Base-by-base conservation (phyloP, 2,329 filamentous ascomycete species). In the Penicillium hesseltinei region DNA sequence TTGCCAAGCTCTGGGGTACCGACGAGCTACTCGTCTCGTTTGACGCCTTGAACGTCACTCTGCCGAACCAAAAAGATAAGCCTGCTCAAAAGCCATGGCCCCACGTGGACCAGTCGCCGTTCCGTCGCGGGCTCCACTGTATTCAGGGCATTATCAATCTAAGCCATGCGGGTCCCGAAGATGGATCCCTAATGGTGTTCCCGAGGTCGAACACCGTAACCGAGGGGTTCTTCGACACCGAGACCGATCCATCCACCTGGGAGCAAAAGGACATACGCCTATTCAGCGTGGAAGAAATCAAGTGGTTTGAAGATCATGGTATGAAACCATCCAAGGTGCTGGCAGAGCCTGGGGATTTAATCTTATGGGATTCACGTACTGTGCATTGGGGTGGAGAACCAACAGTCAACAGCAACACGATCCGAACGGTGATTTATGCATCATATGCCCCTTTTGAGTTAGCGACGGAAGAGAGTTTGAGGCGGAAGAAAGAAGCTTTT, bases 311-410 rank as follows among this genome's bases (percentile, higher is more conserved):
- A 23, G 51, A 48, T 5, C 58, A 56, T 15, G 72, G 69, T 9
- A 52, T 69, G 46, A 57, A 62, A n/a, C 66, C 67, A 3, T 25
- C 57, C 31, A 77, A 79, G 59, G 72, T 78, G 0, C 43, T 59
- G 21, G 76, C 76, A 15, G 75, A 76, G n/a, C 77, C 77, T 0
- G 77, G 77, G 13, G 77, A 79, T 38, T 62, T 79, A 53, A 65
- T 79, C 77, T 15, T 51, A 10, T 56, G 75, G 75, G 75, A 77
- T 56, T 69, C 65, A n/a, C 69, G 54, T 13, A 56, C 54, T 23
- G 40, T 56, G 6, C 54, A 56, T 19, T 51, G 47, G 73, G 61
- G 64, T 38, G 64, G 64, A 11, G 62, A 65, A 47, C 62, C 64
- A 7, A 65, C 59, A 2, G 38, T 31, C 1, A 27, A 64, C 31